Percentiles rank a stretch among this genome's conserved stretches.
These are phyloP conservation scores for Colletotrichum melonis DNA, from an alignment of 2,329 filamentous ascomycete genomes.

Conservation along the genomic window DNA sequence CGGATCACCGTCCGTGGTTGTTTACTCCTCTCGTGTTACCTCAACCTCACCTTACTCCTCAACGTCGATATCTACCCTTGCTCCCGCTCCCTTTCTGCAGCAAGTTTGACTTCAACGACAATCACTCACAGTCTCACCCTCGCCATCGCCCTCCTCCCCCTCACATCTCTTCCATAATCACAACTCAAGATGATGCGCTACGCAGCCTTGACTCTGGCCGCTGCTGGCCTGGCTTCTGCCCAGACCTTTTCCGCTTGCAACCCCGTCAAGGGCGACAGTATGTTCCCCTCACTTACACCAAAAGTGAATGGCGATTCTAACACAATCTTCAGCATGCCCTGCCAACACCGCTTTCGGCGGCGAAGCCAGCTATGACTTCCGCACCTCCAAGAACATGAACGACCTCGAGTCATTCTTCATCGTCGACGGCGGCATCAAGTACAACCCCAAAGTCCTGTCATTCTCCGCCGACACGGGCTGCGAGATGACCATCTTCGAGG, in stretches of 20 bases:
- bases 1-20: neutral
- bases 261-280: constrained; percentile 35
- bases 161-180: neutral
- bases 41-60: neutral
- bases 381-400: constrained; percentile 45
- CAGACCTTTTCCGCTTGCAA: constrained; percentile 36
- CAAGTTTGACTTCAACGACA: neutral
- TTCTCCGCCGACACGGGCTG: constrained; percentile 54
- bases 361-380: constrained; percentile 31
- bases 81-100: neutral
- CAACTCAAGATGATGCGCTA: constrained; percentile 13
- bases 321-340: constrained; percentile 24
- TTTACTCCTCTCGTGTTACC: neutral
- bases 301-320: neutral
- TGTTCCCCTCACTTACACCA: neutral
- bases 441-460: constrained; percentile 50
- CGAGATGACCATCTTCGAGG: constrained; percentile 59
- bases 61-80: neutral
- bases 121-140: neutral
- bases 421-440: constrained; percentile 58
- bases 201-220: constrained; percentile 28
- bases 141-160: neutral
- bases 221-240: constrained; percentile 27
- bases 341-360: constrained; percentile 36
- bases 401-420: constrained; percentile 63